Percentiles rank a stretch among this genome's conserved stretches.
phyloP scores from a whole-genome alignment of 768 basidiomycete genomes.

The Fomitopsis serialis region DNA sequence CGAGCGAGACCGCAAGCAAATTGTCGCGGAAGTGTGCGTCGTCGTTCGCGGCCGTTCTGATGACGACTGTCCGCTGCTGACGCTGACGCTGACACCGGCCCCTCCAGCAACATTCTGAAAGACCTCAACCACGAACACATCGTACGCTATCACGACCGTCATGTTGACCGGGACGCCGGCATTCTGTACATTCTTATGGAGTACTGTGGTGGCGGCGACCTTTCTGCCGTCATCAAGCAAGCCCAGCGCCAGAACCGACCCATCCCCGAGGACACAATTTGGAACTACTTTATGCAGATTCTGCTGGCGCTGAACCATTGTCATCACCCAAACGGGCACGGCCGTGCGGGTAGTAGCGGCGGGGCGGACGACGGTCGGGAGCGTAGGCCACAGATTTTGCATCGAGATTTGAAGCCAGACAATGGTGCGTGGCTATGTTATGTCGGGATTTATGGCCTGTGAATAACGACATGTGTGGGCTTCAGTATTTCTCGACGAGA shows the following conservation, averaged over 20 bases:
- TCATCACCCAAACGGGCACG: slow-evolving; percentile 65
- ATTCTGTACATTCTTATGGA: slow-evolving; percentile 99
- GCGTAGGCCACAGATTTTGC: slow-evolving; percentile 72
- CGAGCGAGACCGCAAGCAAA: slow-evolving; percentile 93
- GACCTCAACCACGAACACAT: slow-evolving; percentile 94
- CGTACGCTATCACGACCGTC: slow-evolving; percentile 89
- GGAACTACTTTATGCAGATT: slow-evolving; percentile 95
- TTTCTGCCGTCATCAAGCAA: slow-evolving; percentile 82
- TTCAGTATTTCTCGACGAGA: slow-evolving; percentile 91
- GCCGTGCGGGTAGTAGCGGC: slow-evolving; percentile 39
- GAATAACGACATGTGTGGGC: no score
- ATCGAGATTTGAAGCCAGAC: slow-evolving; percentile 96
- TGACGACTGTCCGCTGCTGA: not conserved
- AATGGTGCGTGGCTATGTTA: slow-evolving; percentile 80
- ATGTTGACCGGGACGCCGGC: slow-evolving; percentile 85
- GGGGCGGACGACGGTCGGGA: slow-evolving; percentile 40
- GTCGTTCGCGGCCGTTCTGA: not conserved
- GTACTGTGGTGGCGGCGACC: slow-evolving; percentile 95
- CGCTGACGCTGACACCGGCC: not conserved
- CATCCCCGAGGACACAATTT: slow-evolving; percentile 89
- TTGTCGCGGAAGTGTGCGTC: slow-evolving; percentile 94
- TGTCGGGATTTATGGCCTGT: no score
- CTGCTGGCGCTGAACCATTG: slow-evolving; percentile 87
- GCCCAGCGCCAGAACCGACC: slow-evolving; percentile 61
- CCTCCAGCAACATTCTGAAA: slow-evolving; percentile 85